Evolutionary conservation across 345 rosid species (phyloP).

Genomic region (Lagerstroemia speciosa): DNA sequence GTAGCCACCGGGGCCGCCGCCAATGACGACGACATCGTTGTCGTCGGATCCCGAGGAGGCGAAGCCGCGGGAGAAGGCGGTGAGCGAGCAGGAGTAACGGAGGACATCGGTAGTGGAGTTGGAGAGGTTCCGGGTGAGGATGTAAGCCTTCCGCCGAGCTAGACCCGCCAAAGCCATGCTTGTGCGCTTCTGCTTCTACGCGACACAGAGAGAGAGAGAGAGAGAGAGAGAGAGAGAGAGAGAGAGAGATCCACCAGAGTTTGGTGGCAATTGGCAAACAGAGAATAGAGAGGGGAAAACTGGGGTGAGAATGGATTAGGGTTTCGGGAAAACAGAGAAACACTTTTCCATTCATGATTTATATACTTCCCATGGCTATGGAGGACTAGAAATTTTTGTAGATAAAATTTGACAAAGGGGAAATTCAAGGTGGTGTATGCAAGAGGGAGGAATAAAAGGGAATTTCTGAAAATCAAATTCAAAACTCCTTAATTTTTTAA

Average conservation of each 20-base stretch:
- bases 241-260: neutral
- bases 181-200: neutral
- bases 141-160: slow-evolving; percentile 61
- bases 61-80: slow-evolving; percentile 51
- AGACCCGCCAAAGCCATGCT: slow-evolving; percentile 80
- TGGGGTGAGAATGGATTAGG: no score
- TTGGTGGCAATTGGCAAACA: neutral
- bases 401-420: no score
- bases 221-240: slow-evolving; percentile 5
- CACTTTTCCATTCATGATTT: no score
- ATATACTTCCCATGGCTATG: no score
- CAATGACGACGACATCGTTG: slow-evolving; percentile 87
- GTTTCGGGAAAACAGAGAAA: neutral
- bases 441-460: no score
- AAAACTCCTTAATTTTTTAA: no score
- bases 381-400: no score
- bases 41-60: slow-evolving; percentile 89
- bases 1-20: slow-evolving; percentile 99
- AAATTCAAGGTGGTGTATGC: no score
- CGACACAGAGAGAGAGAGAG: neutral
- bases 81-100: slow-evolving; percentile 43
- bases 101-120: slow-evolving; percentile 38
- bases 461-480: no score
- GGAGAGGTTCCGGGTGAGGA: slow-evolving; percentile 27
- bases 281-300: no score